These are phyloP conservation scores for Leptographium radiaticola DNA, from an alignment of 2,329 filamentous ascomycete genomes.

Conservation along the genomic window DNA sequence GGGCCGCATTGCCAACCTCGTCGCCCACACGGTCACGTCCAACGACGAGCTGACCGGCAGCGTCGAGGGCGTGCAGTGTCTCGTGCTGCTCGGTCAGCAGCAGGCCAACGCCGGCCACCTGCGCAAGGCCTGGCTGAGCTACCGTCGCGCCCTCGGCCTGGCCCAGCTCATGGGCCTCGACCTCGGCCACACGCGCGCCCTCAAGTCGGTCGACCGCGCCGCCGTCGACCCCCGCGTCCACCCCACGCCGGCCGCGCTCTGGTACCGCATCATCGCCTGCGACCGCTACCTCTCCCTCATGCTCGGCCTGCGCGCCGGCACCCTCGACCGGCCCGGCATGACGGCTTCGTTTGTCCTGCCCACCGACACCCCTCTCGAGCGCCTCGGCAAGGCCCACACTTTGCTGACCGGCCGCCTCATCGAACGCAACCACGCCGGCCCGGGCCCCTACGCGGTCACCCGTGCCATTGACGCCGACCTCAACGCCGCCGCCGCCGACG, in stretches of 20 bases:
- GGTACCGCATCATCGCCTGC: conserved; percentile 34
- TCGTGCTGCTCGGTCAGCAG: conserved; percentile 34
- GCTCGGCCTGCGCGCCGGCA: conserved; percentile 33
- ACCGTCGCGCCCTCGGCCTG: conserved; percentile 34
- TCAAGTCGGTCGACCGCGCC: conserved; percentile 25
- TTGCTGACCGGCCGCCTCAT: conserved; percentile 30
- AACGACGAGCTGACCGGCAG: conserved; percentile 39
- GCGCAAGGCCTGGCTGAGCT: conserved; percentile 38
- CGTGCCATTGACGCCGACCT: conserved; percentile 34
- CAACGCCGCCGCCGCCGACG: conserved; percentile 21
- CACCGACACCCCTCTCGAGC: conserved; percentile 24
- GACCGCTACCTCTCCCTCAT: conserved; percentile 39
- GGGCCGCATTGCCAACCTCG: conserved; percentile 18
- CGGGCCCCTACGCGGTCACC: conserved; percentile 25
- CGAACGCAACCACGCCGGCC: conserved; percentile 31
- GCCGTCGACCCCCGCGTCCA: conserved; percentile 17
- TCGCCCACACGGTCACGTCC: conserved; percentile 28
- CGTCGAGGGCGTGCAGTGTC: conserved; percentile 38
- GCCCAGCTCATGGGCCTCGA: conserved; percentile 38
- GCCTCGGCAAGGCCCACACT: conserved; percentile 30
- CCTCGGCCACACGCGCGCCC: conserved; percentile 18
- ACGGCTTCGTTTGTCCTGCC: conserved; percentile 7
- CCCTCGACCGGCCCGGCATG: conserved; percentile 18
- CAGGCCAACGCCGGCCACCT: conserved; percentile 40
- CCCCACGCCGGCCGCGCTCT: conserved; percentile 23